Conservation (phyloP, 139 green algal genomes). For the Tetraselmis striata region DNA sequence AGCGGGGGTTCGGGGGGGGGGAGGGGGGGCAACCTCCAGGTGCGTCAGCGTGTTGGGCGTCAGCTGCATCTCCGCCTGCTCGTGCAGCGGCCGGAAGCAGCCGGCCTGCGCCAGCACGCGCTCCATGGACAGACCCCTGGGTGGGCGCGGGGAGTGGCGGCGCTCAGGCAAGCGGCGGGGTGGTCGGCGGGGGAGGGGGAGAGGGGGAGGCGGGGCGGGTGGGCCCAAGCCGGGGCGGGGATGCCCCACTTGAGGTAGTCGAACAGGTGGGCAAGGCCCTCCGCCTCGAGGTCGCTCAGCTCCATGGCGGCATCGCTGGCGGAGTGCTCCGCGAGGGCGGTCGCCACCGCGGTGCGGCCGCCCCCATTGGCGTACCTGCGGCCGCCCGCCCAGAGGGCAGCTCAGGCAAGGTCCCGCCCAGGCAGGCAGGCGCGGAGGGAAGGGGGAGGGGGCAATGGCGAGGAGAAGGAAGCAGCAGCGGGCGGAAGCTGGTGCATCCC, state of each 20-base stretch:
- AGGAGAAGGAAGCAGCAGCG: too few species aligned
- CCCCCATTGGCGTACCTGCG: background rate
- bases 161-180: too few species aligned
- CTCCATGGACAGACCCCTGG: slow-evolving; percentile 26
- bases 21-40: slow-evolving; percentile 60
- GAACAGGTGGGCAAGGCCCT: background rate
- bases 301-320: background rate
- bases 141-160: too few species aligned
- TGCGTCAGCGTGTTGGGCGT: slow-evolving; percentile 50
- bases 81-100: background rate
- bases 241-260: background rate
- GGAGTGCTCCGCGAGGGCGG: background rate
- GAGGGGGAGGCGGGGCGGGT: too few species aligned
- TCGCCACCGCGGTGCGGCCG: background rate
- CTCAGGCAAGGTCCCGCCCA: too few species aligned
- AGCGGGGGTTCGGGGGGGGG: too few species aligned
- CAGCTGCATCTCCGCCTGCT: slow-evolving; percentile 34
- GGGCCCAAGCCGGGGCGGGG: too few species aligned
- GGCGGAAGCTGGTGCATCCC: too few species aligned
- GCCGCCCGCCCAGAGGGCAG: too few species aligned
- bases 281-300: background rate
- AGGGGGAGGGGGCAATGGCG: too few species aligned
- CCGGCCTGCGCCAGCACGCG: slow-evolving; percentile 43
- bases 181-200: too few species aligned
- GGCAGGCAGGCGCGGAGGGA: too few species aligned